Conservation (phyloP, 257 asterid species). For the Anisodus acutangulus region DNA sequence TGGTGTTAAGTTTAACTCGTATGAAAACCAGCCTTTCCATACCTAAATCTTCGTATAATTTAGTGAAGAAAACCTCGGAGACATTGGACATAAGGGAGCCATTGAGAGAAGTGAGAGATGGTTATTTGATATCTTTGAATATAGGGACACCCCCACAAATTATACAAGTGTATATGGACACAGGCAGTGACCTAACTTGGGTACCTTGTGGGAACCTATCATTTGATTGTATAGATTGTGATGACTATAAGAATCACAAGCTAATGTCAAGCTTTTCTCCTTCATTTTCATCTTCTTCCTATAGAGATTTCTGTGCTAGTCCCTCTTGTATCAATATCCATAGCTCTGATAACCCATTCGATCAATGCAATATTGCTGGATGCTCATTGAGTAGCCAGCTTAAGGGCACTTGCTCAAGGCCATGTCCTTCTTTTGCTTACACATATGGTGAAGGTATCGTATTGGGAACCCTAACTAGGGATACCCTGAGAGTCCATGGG, state of each 20-base stretch:
- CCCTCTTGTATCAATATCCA: constrained; percentile 53
- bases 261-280: constrained; percentile 53
- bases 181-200: constrained; percentile 87
- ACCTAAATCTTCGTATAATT: constrained; percentile 39
- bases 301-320: constrained; percentile 59
- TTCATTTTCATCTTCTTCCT: constrained; percentile 51
- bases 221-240: constrained; percentile 69
- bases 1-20: constrained; percentile 55
- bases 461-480: constrained; percentile 62
- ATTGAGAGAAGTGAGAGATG: constrained; percentile 61
- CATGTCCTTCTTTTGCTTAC: constrained; percentile 83
- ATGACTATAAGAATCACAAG: constrained; percentile 45
- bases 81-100: constrained; percentile 54
- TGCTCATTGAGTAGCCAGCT: constrained; percentile 60
- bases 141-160: constrained; percentile 74
- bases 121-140: constrained; percentile 63
- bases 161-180: constrained; percentile 65
- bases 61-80: constrained; percentile 34
- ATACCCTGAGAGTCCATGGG: constrained; percentile 54
- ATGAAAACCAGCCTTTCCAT: constrained; percentile 40
- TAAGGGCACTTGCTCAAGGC: constrained; percentile 56
- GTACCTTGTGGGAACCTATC: constrained; percentile 72
- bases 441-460: constrained; percentile 68
- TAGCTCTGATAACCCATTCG: constrained; percentile 60
- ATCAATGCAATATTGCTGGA: constrained; percentile 61